These are phyloP conservation scores for Garcileccinum viscosum DNA, from an alignment of 1,284 basidiomycete species.

Conservation along the genomic window DNA sequence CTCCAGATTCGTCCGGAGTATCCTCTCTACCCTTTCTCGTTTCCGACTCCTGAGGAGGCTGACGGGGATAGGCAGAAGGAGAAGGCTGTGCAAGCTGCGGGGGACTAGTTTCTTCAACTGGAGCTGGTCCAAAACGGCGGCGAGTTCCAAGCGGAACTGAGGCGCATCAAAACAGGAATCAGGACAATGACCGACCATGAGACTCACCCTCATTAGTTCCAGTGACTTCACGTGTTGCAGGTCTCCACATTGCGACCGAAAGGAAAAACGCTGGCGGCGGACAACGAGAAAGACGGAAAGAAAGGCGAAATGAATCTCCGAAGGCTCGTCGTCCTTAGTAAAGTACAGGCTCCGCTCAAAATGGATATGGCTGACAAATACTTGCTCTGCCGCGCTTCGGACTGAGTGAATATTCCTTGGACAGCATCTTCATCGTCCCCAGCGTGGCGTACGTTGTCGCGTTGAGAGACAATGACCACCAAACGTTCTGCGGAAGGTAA, in stretches of 20 bases:
- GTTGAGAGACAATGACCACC: conserved; percentile 26
- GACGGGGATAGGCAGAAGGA: conserved; percentile 81
- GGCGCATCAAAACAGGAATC: conserved; percentile 6
- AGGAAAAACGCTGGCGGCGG: conserved; percentile 26
- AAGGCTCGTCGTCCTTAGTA: conserved; percentile 23
- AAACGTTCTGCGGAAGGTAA: conserved; percentile 39
- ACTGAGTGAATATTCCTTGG: conserved; percentile 9
- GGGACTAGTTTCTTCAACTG: conserved; percentile 73
- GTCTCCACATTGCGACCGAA: conserved; percentile 78
- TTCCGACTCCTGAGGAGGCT: conserved; percentile 59
- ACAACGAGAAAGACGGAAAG: conserved; percentile 20
- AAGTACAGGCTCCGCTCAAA: conserved; percentile 43
- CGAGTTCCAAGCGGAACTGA: conserved; percentile 81
- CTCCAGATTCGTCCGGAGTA: conserved; percentile 62
- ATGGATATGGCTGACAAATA: conserved; percentile 37
- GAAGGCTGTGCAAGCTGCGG: conserved; percentile 85
- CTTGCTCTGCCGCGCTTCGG: too few species aligned
- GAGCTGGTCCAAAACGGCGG: conserved; percentile 87
- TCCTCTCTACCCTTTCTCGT: conserved; percentile 67
- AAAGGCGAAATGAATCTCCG: conserved; percentile 44
- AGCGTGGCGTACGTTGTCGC: not conserved
- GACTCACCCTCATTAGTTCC: conserved; percentile 81
- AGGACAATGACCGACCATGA: conserved; percentile 22
- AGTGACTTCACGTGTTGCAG: conserved; percentile 81
- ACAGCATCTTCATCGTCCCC: not conserved